Percentiles rank a stretch among this genome's conserved stretches.
These are phyloP conservation scores for Erodium moschatum DNA, from an alignment of 441 rosid species.

Conservation along the genomic window DNA sequence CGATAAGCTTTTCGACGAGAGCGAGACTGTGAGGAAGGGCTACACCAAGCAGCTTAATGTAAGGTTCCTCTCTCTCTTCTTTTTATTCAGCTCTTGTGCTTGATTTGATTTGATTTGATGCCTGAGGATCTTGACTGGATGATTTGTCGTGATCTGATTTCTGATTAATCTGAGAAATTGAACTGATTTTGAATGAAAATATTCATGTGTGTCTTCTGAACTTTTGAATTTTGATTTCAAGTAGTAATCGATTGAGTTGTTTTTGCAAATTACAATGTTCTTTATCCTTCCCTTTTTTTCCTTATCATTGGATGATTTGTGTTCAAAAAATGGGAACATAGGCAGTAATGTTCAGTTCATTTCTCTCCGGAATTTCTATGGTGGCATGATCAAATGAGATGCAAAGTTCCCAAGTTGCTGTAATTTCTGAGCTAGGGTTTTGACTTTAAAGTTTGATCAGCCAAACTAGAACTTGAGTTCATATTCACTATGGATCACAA, in stretches of 20 bases:
- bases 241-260: not conserved
- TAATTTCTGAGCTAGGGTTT: too few relatives aligned
- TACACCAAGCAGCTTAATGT: slow-evolving; percentile 76
- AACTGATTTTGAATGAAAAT: not conserved
- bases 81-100: too few relatives aligned
- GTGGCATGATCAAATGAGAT: too few relatives aligned
- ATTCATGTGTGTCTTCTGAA: not conserved
- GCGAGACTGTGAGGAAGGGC: slow-evolving; percentile 57
- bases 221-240: not conserved
- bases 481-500: not conserved
- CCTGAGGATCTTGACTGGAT: not conserved
- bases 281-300: not conserved
- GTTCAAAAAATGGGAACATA: not conserved
- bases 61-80: slow-evolving; percentile 11
- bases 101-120: too few relatives aligned
- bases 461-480: not conserved
- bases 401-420: too few relatives aligned
- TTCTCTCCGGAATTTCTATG: too few relatives aligned
- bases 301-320: too few relatives aligned
- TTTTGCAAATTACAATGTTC: not conserved
- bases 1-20: slow-evolving; percentile 81
- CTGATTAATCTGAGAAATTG: not conserved
- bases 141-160: not conserved
- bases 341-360: too few relatives aligned
- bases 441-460: not conserved